Evolutionary conservation across 2,329 filamentous ascomycete species (phyloP).

Genomic region (Periconia macrospinosa): DNA sequence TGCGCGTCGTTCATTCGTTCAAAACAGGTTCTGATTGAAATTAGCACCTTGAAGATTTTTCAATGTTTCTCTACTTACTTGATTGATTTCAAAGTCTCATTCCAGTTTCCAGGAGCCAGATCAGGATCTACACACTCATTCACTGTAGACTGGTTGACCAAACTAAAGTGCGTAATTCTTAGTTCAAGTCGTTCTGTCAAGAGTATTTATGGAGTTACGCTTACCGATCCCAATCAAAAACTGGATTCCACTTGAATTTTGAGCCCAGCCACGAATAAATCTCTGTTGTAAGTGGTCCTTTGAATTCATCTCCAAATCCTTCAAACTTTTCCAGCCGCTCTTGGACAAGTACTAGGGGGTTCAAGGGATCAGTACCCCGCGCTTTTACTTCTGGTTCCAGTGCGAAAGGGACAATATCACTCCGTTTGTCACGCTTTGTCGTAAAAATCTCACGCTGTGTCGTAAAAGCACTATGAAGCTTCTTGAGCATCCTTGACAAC

Average conservation of each 20-base stretch:
- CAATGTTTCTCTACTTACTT: not conserved
- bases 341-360: slow-evolving; percentile 24
- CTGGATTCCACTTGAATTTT: slow-evolving; percentile 24
- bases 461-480: slow-evolving; percentile 1
- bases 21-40: slow-evolving; percentile 7
- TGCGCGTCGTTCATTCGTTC: slow-evolving; percentile 10
- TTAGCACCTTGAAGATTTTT: not conserved
- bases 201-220: not conserved
- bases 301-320: not conserved
- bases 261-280: slow-evolving; percentile 24
- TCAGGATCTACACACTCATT: not conserved
- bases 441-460: too few species aligned
- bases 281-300: not conserved
- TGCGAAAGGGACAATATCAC: not conserved
- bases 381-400: slow-evolving; percentile 16
- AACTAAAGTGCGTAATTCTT: not conserved
- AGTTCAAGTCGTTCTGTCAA: not conserved
- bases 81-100: too few species aligned
- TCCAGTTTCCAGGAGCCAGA: too few species aligned
- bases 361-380: slow-evolving; percentile 17
- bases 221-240: slow-evolving; percentile 31
- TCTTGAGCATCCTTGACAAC: slow-evolving; percentile 7
- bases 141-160: slow-evolving; percentile 13
- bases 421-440: too few species aligned
- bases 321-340: not conserved